Evolutionary conservation across 2,329 filamentous ascomycete genomes (phyloP).

Genomic region (Alternaria brassicae): DNA sequence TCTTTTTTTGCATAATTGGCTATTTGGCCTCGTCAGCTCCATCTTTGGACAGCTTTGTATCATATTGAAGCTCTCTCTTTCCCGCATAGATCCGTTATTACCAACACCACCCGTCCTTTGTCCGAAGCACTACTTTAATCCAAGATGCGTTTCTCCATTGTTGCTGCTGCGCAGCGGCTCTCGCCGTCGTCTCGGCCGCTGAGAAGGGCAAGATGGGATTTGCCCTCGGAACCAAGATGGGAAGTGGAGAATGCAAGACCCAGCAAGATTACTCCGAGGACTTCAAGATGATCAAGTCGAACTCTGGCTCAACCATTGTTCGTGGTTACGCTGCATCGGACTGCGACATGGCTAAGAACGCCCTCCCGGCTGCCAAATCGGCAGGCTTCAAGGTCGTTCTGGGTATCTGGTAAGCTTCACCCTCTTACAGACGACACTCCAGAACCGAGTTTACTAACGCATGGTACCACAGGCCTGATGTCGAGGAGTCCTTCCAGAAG

Average conservation of each 20-base stretch:
- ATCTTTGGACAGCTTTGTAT: background rate
- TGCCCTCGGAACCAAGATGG: conserved; percentile 69
- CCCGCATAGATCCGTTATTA: background rate
- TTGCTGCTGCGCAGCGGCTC: conserved; percentile 48
- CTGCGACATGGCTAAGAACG: conserved; percentile 68
- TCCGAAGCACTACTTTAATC: conserved; percentile 8
- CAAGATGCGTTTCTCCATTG: conserved; percentile 47
- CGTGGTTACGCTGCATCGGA: conserved; percentile 72
- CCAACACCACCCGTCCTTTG: background rate
- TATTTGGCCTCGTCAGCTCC: background rate
- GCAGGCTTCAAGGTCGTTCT: conserved; percentile 73
- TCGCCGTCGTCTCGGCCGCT: conserved; percentile 58
- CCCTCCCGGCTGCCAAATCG: conserved; percentile 69
- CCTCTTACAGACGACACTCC: background rate
- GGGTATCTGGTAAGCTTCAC: conserved; percentile 67
- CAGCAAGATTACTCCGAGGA: conserved; percentile 69
- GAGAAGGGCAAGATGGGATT: conserved; percentile 66
- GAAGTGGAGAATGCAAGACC: conserved; percentile 67
- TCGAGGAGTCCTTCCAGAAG: conserved; percentile 65
- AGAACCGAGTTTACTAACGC: background rate
- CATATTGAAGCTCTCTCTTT: background rate
- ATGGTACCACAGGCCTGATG: conserved; percentile 61
- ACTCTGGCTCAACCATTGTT: conserved; percentile 63
- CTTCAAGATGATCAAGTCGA: conserved; percentile 65
- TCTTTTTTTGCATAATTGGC: conserved; percentile 3